Percentiles rank a stretch among this genome's conserved stretches.
Conservation (phyloP, 192 early-diverging fungal species). For the Coemansia sp. region DNA sequence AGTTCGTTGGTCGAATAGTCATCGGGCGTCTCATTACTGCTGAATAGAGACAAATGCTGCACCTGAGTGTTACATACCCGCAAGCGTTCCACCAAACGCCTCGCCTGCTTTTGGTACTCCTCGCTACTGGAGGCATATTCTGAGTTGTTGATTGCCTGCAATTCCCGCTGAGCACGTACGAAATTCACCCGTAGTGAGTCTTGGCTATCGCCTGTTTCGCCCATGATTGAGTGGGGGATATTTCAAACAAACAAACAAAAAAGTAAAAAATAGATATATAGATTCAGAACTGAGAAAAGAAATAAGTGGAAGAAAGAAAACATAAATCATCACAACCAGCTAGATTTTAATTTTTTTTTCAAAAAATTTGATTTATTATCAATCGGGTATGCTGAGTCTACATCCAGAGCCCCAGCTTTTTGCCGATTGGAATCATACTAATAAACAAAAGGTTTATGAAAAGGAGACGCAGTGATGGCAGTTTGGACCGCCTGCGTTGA, state of each 20-base stretch:
- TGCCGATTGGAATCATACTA: no score
- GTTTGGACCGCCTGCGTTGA: no score
- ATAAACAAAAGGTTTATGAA: no score
- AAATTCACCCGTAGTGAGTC: constrained; percentile 34
- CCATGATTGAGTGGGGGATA: background rate
- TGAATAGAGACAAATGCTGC: constrained; percentile 70
- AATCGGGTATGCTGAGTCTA: no score
- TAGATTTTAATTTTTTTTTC: no score
- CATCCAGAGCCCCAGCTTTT: no score
- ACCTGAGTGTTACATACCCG: constrained; percentile 26
- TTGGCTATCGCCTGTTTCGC: background rate
- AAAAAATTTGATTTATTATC: no score
- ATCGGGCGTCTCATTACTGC: constrained; percentile 83
- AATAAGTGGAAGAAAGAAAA: no score
- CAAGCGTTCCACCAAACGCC: constrained; percentile 22
- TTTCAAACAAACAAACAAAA: background rate
- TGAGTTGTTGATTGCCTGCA: constrained; percentile 24
- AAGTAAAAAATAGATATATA: background rate
- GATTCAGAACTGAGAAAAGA: no score
- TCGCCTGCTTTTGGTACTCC: constrained; percentile 39
- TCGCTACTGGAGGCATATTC: constrained; percentile 31
- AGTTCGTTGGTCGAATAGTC: constrained; percentile 85
- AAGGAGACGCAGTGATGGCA: no score
- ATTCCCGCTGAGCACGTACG: constrained; percentile 43
- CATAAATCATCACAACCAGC: no score